Evolutionary conservation across 2,329 filamentous ascomycete genomes (phyloP), one percentile per base, ranked within the genome.

Genomic region (Phyllosticta ampelicida): DNA sequence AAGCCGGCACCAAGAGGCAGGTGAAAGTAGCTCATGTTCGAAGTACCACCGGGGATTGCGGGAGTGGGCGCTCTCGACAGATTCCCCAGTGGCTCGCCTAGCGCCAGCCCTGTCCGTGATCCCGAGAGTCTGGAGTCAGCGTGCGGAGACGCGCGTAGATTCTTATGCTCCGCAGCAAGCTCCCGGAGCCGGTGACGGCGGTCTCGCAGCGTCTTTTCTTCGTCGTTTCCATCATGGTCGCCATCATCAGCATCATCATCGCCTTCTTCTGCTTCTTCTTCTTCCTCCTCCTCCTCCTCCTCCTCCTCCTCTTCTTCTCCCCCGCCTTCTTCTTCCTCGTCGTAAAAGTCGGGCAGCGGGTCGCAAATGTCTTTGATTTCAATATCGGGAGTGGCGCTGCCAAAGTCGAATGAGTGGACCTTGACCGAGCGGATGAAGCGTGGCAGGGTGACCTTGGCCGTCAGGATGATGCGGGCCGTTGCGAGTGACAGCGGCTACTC

Each of bases 321-420:
- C 23, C 82, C 78, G 20, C 81, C 80, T 60, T 87, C 86, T 44
- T 84, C 77, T 23, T 87, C 84, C 64, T 89, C 85, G 65, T 96
- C 94, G 76, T 99, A 99, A 69, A 99, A 99, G 67, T 99, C 94
- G 0, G 90, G 86, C 60, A 97, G 80, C 1, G 94, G 94, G 70
- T 99, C 91, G 65, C 92, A 95, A 61, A 99, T 91, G 71, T 97
- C 94, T 74, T 96, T 97, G 67, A 99, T 86, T 69, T 95, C 90
- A 49, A 99, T 82, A 65, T 88, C 82, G 1, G 94, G 94, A 48
- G 88, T 80, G 54, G 92, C 84, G 26, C 79, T 83, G 53, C 94
- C 94, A 71, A 99, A 96, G 63, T 92, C 86, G 74, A 99, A 99
- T 61, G 89, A 86, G 71, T 96, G 91, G 48, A 96, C 91, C 57